Evolutionary conservation across 441 rosid species (phyloP).

Genomic region (Gossypium gossypioides): DNA sequence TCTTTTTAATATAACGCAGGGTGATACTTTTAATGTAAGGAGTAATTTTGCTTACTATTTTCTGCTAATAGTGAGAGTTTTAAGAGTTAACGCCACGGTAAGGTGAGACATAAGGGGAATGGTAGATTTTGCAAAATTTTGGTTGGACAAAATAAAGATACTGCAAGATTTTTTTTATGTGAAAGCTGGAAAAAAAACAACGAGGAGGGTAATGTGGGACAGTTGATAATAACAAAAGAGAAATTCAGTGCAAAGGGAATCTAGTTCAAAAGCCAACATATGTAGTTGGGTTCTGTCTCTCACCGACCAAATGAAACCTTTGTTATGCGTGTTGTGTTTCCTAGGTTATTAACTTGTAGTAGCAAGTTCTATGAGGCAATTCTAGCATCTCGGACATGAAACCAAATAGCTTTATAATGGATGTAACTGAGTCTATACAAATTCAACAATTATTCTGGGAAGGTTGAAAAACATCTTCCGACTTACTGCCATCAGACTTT

Average conservation of each 20-base stretch:
- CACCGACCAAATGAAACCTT: conserved; percentile 3
- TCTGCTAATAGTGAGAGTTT: not conserved
- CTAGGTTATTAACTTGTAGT: not conserved
- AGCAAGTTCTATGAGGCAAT: not conserved
- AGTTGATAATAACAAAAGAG: conserved; percentile 19
- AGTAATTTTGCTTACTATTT: not conserved
- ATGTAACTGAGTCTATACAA: too few relatives aligned
- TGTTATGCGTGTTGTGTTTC: not conserved
- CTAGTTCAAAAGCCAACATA: conserved; percentile 14
- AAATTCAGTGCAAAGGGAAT: conserved; percentile 13
- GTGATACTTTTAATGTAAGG: too few relatives aligned
- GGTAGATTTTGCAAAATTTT: not conserved
- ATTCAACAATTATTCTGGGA: too few relatives aligned
- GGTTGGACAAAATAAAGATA: conserved; percentile 9
- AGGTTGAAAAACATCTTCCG: too few relatives aligned
- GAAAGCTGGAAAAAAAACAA: conserved; percentile 11
- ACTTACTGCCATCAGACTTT: too few relatives aligned
- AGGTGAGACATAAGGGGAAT: not conserved
- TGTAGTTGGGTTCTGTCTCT: conserved; percentile 12
- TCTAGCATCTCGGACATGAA: not conserved
- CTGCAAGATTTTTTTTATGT: conserved; percentile 13
- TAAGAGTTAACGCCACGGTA: not conserved
- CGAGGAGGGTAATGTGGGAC: conserved; percentile 2
- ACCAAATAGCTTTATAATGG: not conserved
- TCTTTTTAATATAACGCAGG: too few relatives aligned